Conservation (phyloP, 768 basidiomycete genomes). For the Hydnum rufescens region DNA sequence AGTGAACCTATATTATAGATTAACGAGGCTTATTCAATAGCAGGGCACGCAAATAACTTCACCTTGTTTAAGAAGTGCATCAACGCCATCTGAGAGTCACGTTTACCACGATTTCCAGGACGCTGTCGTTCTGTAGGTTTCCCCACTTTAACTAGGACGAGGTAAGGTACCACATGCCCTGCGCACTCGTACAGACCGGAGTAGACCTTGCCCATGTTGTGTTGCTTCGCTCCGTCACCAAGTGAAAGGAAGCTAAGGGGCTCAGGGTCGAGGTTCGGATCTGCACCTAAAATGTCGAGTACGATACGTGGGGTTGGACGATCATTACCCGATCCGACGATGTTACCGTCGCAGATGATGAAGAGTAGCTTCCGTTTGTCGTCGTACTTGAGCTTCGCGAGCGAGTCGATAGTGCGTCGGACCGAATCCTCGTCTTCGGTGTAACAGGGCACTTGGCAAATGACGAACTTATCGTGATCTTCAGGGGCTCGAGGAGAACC, state of each 20-base stretch:
- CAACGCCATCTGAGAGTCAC: conserved; percentile 88
- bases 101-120: conserved; percentile 95
- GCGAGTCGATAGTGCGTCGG: conserved; percentile 75
- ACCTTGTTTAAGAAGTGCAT: conserved; percentile 99
- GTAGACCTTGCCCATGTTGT: conserved; percentile 97
- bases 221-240: conserved; percentile 87
- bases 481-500: conserved; percentile 63
- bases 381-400: conserved; percentile 89
- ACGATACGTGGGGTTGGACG: conserved; percentile 91
- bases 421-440: conserved; percentile 85
- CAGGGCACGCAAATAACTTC: conserved; percentile 9
- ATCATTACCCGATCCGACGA: conserved; percentile 93
- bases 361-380: conserved; percentile 92
- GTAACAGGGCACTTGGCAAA: conserved; percentile 97
- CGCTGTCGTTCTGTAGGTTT: conserved; percentile 85
- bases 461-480: conserved; percentile 92
- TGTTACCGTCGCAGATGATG: conserved; percentile 94
- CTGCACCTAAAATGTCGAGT: conserved; percentile 86
- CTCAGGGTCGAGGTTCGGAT: conserved; percentile 84
- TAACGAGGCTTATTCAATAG: neutral
- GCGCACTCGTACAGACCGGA: conserved; percentile 86
- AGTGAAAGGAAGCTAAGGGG: conserved; percentile 85
- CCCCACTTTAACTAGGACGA: conserved; percentile 83
- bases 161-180: conserved; percentile 90
- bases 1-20: conserved; percentile 52